Conservation (phyloP, 192 early-diverging fungal genomes). For the Cetraspora pellucida region DNA sequence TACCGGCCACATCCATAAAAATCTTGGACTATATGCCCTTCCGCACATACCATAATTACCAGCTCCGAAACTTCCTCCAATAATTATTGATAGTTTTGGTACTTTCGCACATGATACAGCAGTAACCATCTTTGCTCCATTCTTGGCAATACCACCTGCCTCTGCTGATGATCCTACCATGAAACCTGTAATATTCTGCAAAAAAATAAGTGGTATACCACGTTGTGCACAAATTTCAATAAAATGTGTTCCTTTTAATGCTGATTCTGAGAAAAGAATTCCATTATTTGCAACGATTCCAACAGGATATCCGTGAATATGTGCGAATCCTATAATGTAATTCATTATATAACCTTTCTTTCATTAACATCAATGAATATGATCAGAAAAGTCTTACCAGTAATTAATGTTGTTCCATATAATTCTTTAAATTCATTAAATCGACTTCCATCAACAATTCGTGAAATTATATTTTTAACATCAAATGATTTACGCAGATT, state of each 20-base stretch:
- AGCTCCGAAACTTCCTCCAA: conserved; percentile 76
- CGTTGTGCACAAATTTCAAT: conserved; percentile 90
- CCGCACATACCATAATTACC: conserved; percentile 99
- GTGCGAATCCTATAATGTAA: conserved; percentile 70
- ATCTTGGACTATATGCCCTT: conserved; percentile 87
- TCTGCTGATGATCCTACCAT: conserved; percentile 96
- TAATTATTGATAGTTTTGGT: conserved; percentile 90
- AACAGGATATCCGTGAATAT: conserved; percentile 86
- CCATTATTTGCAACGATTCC: conserved; percentile 97
- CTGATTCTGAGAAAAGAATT: conserved; percentile 91
- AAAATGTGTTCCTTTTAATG: conserved; percentile 95
- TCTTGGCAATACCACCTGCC: conserved; percentile 95
- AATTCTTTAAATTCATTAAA: conserved; percentile 93
- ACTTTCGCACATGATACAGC: conserved; percentile 92
- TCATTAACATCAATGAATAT: neutral
- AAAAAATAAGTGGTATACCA: conserved; percentile 84
- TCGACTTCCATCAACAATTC: conserved; percentile 89
- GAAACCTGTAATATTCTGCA: conserved; percentile 97
- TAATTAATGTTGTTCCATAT: conserved; percentile 88
- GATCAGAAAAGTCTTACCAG: conserved; percentile 50
- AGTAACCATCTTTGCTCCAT: conserved; percentile 95
- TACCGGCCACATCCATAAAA: conserved; percentile 97
- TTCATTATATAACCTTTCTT: neutral
- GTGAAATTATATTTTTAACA: conserved; percentile 88
- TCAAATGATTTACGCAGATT: conserved; percentile 89